Evolutionary conservation across 2,329 filamentous ascomycete species (phyloP).

Genomic region (Clarireedia paspali): DNA sequence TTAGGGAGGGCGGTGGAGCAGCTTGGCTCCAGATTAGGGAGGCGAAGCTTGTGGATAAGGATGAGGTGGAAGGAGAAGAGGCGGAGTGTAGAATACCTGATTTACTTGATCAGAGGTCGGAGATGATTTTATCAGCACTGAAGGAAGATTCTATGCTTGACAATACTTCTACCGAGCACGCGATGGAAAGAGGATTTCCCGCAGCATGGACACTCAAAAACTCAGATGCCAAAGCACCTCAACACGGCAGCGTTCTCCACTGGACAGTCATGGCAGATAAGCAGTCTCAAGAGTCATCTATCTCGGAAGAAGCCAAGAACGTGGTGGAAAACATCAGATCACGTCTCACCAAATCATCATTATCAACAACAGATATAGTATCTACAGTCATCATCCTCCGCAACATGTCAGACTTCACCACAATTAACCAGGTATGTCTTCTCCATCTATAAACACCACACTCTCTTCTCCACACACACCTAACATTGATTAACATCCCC

Average conservation of each 20-base stretch:
- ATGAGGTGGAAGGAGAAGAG: slow-evolving; percentile 32
- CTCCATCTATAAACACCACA: no score
- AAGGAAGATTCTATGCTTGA: neutral
- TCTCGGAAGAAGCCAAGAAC: slow-evolving; percentile 41
- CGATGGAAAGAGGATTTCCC: neutral
- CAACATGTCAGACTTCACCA: slow-evolving; percentile 70
- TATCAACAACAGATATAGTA: slow-evolving; percentile 39
- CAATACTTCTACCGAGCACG: neutral
- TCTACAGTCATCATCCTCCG: slow-evolving; percentile 63
- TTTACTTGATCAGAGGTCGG: slow-evolving; percentile 59
- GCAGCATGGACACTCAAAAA: neutral
- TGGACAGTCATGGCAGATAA: slow-evolving; percentile 15
- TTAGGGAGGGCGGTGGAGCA: slow-evolving; percentile 67
- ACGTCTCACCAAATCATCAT: slow-evolving; percentile 31
- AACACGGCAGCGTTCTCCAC: slow-evolving; percentile 6
- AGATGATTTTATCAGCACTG: slow-evolving; percentile 14
- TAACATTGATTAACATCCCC: neutral
- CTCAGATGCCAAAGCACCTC: neutral
- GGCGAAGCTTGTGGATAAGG: slow-evolving; percentile 39
- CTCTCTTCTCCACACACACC: neutral
- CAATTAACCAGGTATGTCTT: slow-evolving; percentile 50
- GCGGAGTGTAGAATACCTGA: slow-evolving; percentile 47
- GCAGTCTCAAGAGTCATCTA: slow-evolving; percentile 18
- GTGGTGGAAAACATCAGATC: slow-evolving; percentile 39
- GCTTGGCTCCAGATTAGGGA: slow-evolving; percentile 59